Percentiles rank a stretch among this genome's conserved stretches.
phyloP scores from a whole-genome alignment of 495 filamentous ascomycete genomes.

The Chaetomium fimeti region DNA sequence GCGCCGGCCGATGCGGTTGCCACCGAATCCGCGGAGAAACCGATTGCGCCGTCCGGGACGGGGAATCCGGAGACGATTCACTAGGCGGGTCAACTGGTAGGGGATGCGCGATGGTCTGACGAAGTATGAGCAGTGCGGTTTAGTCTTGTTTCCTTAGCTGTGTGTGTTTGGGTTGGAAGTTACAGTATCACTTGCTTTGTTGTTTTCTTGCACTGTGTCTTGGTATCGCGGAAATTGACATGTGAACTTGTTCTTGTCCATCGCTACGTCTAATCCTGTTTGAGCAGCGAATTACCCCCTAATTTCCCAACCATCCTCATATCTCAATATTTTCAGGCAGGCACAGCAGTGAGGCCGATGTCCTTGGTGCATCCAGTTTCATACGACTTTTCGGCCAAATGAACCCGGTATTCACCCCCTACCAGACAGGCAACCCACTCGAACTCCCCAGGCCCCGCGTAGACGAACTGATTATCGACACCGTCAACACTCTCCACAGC shows the following conservation, averaged over 20 bases:
- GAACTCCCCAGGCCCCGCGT: too few relatives aligned
- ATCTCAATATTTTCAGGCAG: too few relatives aligned
- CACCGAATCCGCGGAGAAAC: conserved; percentile 18
- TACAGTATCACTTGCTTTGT: background rate
- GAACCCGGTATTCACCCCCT: too few relatives aligned
- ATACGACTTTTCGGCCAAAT: too few relatives aligned
- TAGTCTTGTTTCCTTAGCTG: background rate
- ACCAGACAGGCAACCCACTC: too few relatives aligned
- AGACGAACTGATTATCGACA: too few relatives aligned
- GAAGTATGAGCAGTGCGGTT: background rate
- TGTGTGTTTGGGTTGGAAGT: background rate
- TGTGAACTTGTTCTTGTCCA: background rate
- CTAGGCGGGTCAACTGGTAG: background rate
- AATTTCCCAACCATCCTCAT: too few relatives aligned
- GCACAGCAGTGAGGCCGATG: too few relatives aligned
- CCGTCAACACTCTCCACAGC: too few relatives aligned
- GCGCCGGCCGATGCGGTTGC: conserved; percentile 17
- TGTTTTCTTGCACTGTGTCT: background rate
- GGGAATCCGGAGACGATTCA: conserved; percentile 18
- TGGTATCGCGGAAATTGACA: background rate
- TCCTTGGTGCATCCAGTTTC: too few relatives aligned
- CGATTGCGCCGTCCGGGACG: conserved; percentile 5
- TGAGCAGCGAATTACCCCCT: too few relatives aligned
- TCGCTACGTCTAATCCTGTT: too few relatives aligned
- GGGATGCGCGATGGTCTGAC: background rate